These are phyloP conservation scores for Fonsecaea nubica DNA, from an alignment of 2,329 filamentous ascomycete species.

Conservation along the genomic window DNA sequence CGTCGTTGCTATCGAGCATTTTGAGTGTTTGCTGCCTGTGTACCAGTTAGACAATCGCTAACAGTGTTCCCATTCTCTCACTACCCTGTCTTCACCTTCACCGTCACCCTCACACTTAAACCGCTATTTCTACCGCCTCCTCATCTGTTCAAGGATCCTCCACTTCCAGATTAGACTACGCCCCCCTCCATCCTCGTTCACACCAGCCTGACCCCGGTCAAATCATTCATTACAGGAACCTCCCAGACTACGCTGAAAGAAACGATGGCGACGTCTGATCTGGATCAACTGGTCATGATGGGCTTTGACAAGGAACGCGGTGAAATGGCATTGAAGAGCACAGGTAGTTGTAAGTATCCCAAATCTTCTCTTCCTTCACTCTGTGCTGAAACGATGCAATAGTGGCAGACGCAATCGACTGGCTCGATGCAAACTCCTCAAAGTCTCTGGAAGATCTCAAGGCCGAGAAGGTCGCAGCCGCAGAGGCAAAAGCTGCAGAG, in stretches of 20 bases:
- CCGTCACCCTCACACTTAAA: background rate
- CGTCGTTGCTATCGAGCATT: background rate
- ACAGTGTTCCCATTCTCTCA: background rate
- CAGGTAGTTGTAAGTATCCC: constrained; percentile 71
- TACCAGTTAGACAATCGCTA: background rate
- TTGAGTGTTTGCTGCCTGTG: background rate
- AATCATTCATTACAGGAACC: background rate
- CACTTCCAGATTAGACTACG: background rate
- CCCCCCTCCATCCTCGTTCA: background rate
- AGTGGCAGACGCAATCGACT: constrained; percentile 91
- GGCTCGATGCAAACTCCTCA: constrained; percentile 91
- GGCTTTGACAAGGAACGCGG: constrained; percentile 83
- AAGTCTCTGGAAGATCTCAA: constrained; percentile 83
- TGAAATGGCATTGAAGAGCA: constrained; percentile 81
- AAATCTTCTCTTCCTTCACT: background rate
- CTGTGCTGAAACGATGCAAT: constrained; percentile 13
- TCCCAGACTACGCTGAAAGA: background rate
- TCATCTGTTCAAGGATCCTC: background rate
- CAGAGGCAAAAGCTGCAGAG: constrained; percentile 69
- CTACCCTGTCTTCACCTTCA: background rate
- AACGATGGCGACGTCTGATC: constrained; percentile 54
- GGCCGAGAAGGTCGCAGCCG: constrained; percentile 59
- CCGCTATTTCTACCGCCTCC: background rate
- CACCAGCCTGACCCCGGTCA: background rate
- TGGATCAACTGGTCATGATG: constrained; percentile 69